phyloP scores from a whole-genome alignment of 2,329 filamentous ascomycete species.

The Sordariomycetes sp. region DNA sequence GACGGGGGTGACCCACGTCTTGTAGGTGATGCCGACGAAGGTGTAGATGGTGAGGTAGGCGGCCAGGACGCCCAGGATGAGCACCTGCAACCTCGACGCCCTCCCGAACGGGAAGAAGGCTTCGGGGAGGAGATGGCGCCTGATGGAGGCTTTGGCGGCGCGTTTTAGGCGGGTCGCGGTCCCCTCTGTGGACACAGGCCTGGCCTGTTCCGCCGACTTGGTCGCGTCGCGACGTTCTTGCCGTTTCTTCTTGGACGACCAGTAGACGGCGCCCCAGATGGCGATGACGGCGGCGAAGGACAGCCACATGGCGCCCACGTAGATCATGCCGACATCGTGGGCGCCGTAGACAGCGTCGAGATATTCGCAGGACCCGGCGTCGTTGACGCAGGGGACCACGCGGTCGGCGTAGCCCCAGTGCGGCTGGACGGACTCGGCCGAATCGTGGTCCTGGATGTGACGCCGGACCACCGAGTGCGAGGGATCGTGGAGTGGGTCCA shows the following conservation, averaged over 20 bases:
- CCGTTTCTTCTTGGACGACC: not conserved
- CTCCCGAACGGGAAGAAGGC: slow-evolving; percentile 48
- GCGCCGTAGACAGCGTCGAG: slow-evolving; percentile 38
- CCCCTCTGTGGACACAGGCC: slow-evolving; percentile 7
- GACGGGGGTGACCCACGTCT: slow-evolving; percentile 60
- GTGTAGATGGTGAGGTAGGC: slow-evolving; percentile 57
- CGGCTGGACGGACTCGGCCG: slow-evolving; percentile 21
- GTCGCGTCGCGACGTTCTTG: not conserved
- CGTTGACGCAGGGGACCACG: slow-evolving; percentile 32
- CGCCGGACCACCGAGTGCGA: slow-evolving; percentile 6
- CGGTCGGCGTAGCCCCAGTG: slow-evolving; percentile 39
- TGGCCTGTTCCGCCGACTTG: slow-evolving; percentile 14
- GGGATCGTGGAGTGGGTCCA: not conserved
- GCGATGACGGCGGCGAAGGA: slow-evolving; percentile 31
- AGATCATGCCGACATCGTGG: slow-evolving; percentile 40
- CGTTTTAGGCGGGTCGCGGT: slow-evolving; percentile 18
- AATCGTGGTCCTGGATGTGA: slow-evolving; percentile 31
- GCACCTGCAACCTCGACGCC: slow-evolving; percentile 57
- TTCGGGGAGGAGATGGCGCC: slow-evolving; percentile 51
- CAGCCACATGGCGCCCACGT: slow-evolving; percentile 38
- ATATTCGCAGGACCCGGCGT: slow-evolving; percentile 35
- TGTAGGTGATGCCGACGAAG: slow-evolving; percentile 59
- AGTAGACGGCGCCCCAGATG: slow-evolving; percentile 24
- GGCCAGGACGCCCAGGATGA: slow-evolving; percentile 44
- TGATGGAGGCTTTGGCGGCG: slow-evolving; percentile 27